Conservation (phyloP, 1,139 yeast genomes). For the Lodderomyces orthopsilosis region DNA sequence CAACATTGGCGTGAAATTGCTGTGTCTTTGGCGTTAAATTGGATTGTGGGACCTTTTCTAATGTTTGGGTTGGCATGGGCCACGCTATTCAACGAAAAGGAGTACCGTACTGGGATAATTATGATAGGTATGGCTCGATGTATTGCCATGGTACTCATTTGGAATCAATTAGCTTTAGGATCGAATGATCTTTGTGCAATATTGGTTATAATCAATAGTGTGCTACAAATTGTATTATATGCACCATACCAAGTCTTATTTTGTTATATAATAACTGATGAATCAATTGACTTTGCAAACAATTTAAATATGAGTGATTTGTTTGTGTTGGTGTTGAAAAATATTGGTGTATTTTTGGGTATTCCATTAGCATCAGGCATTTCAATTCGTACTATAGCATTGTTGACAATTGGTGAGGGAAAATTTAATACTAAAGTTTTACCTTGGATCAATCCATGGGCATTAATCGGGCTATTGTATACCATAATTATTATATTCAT, state of each 20-base stretch:
- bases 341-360: constrained; percentile 55
- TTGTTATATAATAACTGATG: constrained; percentile 37
- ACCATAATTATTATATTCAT: constrained; percentile 54
- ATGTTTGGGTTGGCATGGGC: constrained; percentile 62
- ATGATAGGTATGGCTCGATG: constrained; percentile 62
- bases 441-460: constrained; percentile 46
- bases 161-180: constrained; percentile 59
- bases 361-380: constrained; percentile 51
- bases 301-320: constrained; percentile 26
- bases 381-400: constrained; percentile 32
- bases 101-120: constrained; percentile 52
- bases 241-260: constrained; percentile 55
- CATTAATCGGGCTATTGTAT: constrained; percentile 51
- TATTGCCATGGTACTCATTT: constrained; percentile 63
- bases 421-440: constrained; percentile 32
- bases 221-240: constrained; percentile 51
- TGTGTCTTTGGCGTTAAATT: constrained; percentile 46
- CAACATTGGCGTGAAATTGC: constrained; percentile 31
- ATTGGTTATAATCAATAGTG: constrained; percentile 50
- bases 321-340: constrained; percentile 39
- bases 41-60: constrained; percentile 56
- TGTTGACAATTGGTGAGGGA: constrained; percentile 24
- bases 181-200: constrained; percentile 52
- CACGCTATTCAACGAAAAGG: constrained; percentile 46
- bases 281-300: constrained; percentile 12